Base-by-base conservation (phyloP, 495 filamentous ascomycete species). In the Aspergillus baeticus region DNA sequence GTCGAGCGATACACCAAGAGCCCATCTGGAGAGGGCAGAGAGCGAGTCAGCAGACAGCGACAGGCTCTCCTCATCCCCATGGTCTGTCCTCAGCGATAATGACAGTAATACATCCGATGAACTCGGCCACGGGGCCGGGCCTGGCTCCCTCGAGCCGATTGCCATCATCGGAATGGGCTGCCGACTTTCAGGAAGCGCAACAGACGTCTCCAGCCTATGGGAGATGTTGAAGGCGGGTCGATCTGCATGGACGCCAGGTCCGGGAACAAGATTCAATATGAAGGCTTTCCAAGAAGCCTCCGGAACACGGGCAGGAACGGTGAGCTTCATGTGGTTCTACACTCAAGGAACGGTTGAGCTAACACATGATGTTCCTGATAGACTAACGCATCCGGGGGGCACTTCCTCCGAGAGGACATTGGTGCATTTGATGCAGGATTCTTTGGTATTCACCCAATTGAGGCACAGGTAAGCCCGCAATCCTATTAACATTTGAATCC, bases 391-490 rank as follows among this genome's bases (percentile, higher is more conserved):
- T 31, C 54, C 18, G 68, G 67, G 0, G 76, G 74, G 3, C 73
- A 79, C 47, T 77, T 78, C 60, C 57, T 88, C 6, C 66, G 80
- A 3, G 73, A 82, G 37, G 77, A 86, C 58, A 60, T 79, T 11
- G 70, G 70, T n/a, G 62, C 65, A 1, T 88, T 88, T 54, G 84
- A 88, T 58, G 73, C 82, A 0, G 51, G 65, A 10, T 83, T 88
- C 58, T 88, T 87, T 64, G 77, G 76, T 43, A 81, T 87, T 56
- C 68, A 71, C 1, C 71, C 76, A 0, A 72, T 70, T 15, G 85
- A 88, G 51, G 84, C 83, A 5, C 73, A 74, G 18, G 67, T 69
- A 54, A 22, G 3, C 4, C 6, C 8, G 15, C 20, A 2, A 22
- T 23, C 0, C 44, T 29, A 22, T 10, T 10, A 11, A 13, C 6